phyloP scores from a whole-genome alignment of 495 filamentous ascomycete species.

The Talaromyces adpressus region DNA sequence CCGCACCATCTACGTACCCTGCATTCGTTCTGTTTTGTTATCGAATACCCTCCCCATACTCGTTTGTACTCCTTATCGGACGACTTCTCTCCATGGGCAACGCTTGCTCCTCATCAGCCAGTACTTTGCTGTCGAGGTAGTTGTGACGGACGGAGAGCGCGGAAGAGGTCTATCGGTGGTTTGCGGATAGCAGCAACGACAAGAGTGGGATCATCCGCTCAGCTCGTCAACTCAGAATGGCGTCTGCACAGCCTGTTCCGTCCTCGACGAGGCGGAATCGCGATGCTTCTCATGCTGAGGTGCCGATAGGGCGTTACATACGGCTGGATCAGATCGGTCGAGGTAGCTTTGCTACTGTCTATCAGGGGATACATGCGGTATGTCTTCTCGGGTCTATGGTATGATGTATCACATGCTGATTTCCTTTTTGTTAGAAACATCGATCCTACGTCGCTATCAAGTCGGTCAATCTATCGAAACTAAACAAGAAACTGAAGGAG shows the following conservation, averaged over 20 bases:
- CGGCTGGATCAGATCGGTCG: slow-evolving; percentile 82
- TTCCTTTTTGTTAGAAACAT: slow-evolving; percentile 34
- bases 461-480: slow-evolving; percentile 79
- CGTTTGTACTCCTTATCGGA: not conserved
- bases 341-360: slow-evolving; percentile 94
- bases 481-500: slow-evolving; percentile 93
- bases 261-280: slow-evolving; percentile 30
- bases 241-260: slow-evolving; percentile 21
- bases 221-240: slow-evolving; percentile 23
- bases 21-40: not conserved
- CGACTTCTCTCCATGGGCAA: slow-evolving; percentile 7
- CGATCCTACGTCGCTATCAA: slow-evolving; percentile 84
- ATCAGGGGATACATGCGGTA: slow-evolving; percentile 77
- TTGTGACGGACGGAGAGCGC: slow-evolving; percentile 27
- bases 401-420: not conserved
- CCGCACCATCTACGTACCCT: not conserved
- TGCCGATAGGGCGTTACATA: slow-evolving; percentile 68
- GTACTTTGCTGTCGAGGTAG: slow-evolving; percentile 29
- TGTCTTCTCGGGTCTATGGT: slow-evolving; percentile 24
- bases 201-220: slow-evolving; percentile 8
- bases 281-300: slow-evolving; percentile 42
- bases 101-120: slow-evolving; percentile 1
- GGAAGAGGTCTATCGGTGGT: slow-evolving; percentile 9
- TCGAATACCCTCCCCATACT: not conserved
- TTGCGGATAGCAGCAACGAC: not conserved